A percentile compares a stretch with the other conserved stretches of the same genome.
phyloP scores from a whole-genome alignment of 345 rosid species.

The Orychophragmus violaceus region DNA sequence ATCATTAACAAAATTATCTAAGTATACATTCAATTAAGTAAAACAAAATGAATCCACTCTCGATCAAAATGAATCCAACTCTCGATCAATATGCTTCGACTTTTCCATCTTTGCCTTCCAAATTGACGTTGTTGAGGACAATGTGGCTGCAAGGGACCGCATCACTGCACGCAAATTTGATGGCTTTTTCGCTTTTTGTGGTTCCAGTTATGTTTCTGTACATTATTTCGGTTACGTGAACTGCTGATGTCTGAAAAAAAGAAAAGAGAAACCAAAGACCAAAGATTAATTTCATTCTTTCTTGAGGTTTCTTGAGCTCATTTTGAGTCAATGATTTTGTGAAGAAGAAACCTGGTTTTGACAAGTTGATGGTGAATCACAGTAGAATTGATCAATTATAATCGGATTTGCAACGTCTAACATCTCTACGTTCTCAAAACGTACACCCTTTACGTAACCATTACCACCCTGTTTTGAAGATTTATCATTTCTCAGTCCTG shows the following conservation, averaged over 20 bases:
- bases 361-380: conserved; percentile 77
- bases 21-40: too few species aligned
- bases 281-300: neutral
- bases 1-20: too few species aligned
- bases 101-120: too few species aligned
- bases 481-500: neutral
- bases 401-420: conserved; percentile 76
- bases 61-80: too few species aligned
- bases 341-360: conserved; percentile 58
- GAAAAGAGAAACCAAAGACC: neutral
- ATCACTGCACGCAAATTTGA: too few species aligned
- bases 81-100: too few species aligned
- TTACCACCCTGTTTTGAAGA: conserved; percentile 60
- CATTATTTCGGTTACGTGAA: conserved; percentile 69
- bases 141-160: too few species aligned
- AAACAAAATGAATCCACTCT: too few species aligned
- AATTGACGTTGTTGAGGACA: too few species aligned
- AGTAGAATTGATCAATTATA: conserved; percentile 91
- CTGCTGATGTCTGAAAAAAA: conserved; percentile 85
- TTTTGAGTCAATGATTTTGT: neutral
- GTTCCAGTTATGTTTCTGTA: conserved; percentile 81
- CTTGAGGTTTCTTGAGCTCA: neutral
- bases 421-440: conserved; percentile 75
- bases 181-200: conserved; percentile 60
- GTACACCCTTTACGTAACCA: conserved; percentile 78